Evolutionary conservation across 208 protist genomes (phyloP).

Genomic region (Willaertia magna): DNA sequence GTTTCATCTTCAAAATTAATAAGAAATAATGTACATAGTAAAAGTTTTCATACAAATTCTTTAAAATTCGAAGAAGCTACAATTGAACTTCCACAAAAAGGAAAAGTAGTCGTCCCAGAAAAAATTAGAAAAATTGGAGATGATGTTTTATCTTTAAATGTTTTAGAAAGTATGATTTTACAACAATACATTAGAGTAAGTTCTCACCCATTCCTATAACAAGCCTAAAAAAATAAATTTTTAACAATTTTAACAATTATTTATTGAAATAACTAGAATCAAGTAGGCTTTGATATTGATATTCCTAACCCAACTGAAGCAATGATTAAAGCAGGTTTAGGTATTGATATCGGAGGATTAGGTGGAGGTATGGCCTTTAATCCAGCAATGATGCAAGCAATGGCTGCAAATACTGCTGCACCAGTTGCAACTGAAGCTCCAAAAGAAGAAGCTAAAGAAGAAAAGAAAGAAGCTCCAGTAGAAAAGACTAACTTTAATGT

Average conservation of each 20-base stretch:
- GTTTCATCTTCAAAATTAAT: neutral
- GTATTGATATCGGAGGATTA: neutral
- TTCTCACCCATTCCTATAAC: neutral
- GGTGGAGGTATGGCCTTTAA: neutral
- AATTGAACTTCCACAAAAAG: neutral
- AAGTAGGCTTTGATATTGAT: neutral
- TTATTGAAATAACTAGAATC: neutral
- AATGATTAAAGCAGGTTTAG: neutral
- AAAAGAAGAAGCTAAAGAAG: neutral
- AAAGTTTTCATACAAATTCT: neutral
- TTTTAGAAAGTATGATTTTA: neutral
- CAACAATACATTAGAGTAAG: neutral
- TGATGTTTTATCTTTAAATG: neutral
- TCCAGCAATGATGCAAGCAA: neutral
- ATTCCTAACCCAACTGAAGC: neutral
- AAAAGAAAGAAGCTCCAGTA: neutral
- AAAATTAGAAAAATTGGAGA: neutral
- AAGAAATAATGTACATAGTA: neutral
- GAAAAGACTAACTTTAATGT: neutral
- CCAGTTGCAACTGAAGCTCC: neutral
- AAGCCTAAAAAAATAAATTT: no score
- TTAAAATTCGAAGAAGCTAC: neutral
- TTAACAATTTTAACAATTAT: no score
- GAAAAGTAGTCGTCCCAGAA: neutral
- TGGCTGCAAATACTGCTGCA: neutral